A percentile compares a stretch with the other conserved stretches of the same genome.
phyloP scores from a whole-genome alignment of 441 rosid species.

The Croton setiger region DNA sequence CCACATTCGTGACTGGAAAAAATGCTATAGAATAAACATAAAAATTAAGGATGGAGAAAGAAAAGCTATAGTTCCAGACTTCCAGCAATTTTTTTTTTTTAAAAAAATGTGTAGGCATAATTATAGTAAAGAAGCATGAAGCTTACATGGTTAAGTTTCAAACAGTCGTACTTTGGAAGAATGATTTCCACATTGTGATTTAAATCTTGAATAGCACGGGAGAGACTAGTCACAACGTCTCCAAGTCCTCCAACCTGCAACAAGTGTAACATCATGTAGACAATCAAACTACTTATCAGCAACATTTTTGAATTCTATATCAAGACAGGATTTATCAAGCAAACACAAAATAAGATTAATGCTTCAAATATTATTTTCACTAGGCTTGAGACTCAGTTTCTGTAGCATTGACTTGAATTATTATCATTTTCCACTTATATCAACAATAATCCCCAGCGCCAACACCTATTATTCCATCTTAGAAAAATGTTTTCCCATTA shows the following conservation, averaged over 20 bases:
- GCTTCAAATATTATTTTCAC: neutral
- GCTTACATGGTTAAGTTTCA: conserved; percentile 78
- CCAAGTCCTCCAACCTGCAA: conserved; percentile 98
- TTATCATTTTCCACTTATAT: neutral
- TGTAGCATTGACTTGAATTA: neutral
- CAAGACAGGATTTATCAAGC: neutral
- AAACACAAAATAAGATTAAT: neutral
- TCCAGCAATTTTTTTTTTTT: neutral
- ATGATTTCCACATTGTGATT: conserved; percentile 83
- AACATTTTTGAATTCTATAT: neutral
- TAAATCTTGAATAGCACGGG: conserved; percentile 95
- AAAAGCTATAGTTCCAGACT: neutral
- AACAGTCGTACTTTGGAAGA: conserved; percentile 91
- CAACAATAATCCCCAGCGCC: neutral
- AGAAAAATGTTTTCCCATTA: neutral
- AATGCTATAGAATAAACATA: neutral
- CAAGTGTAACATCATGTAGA: conserved; percentile 17
- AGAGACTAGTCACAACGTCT: conserved; percentile 95
- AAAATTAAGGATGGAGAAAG: neutral
- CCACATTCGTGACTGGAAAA: too few relatives aligned
- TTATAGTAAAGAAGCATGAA: conserved; percentile 19
- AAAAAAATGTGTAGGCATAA: conserved; percentile 4
- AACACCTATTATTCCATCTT: neutral
- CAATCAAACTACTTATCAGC: neutral
- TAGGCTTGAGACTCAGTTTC: neutral